These are phyloP conservation scores for Rehmannia glutinosa DNA, from an alignment of 257 asterid genomes.

Conservation along the genomic window DNA sequence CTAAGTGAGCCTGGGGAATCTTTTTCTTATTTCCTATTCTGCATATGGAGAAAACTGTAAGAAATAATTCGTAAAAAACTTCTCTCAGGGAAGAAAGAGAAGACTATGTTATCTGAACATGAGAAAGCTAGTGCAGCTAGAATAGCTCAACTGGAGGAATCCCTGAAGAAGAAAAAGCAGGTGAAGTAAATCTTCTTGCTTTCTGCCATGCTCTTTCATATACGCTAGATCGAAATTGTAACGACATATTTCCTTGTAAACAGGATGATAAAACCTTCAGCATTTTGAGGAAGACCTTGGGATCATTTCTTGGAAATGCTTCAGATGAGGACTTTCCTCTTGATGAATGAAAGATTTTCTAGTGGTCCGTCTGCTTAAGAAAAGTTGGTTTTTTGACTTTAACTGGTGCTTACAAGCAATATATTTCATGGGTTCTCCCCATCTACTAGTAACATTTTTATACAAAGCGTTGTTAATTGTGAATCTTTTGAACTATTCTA, in stretches of 20 bases:
- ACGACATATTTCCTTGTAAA: conserved; percentile 13
- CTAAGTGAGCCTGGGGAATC: conserved; percentile 49
- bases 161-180: conserved; percentile 92
- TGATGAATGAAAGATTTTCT: conserved; percentile 40
- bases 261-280: conserved; percentile 93
- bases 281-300: conserved; percentile 76
- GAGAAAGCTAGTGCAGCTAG: conserved; percentile 63
- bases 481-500: neutral
- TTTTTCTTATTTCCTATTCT: neutral
- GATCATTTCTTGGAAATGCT: conserved; percentile 84
- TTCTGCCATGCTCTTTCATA: neutral
- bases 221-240: neutral
- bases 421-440: too few species aligned
- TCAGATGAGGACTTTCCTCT: conserved; percentile 91
- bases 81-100: conserved; percentile 85
- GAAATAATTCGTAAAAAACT: neutral
- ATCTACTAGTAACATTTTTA: neutral
- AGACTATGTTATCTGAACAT: conserved; percentile 59
- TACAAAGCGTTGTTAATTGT: neutral
- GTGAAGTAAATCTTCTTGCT: conserved; percentile 32
- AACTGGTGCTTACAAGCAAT: neutral
- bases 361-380: neutral
- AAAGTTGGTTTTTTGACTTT: neutral
- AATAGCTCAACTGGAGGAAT: conserved; percentile 80
- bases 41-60: conserved; percentile 1